Base-by-base conservation (phyloP, 306 rosid species). In the Carpinus fangiana region DNA sequence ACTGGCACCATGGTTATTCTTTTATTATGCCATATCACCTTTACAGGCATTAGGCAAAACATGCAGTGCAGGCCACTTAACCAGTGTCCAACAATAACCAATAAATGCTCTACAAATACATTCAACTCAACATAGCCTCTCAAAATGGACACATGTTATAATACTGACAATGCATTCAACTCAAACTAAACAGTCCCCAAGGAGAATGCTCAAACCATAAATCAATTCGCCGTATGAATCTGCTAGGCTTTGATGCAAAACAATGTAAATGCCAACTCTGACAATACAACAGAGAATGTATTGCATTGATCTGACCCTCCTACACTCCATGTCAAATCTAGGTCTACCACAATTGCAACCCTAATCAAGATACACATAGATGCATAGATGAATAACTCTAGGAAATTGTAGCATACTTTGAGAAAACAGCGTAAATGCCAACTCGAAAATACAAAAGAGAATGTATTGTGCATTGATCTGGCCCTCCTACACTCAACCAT, bases 111-210 rank as follows among this genome's bases (percentile, higher is more conserved):
- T 52, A 16, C 20, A 52, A 17, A n/a, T 56, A 20, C 31, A 20
- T 20, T 56, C 62, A 56, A n/a, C 62, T 56, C 62, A 56, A 56
- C 62, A 56, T 20, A 56, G 62, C 62, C 62, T 55, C 28, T 6
- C 59, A 1, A n/a, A 20, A 20, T 56, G 28, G 62, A 56, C 28
- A 6, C 7, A 18, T 7, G 62, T 11, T 7, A 8, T 2, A 8
- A 56, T 56, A 20, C 62, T 12, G 12, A 56, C 62, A 7, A 56
- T 20, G 12, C 31, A 56, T 56, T 20, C 23, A 56, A 8, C n/a
- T n/a, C n/a, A 8, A 56, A 2, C 26, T n/a, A 20, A 56, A n/a
- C 31, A 56, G 62, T 56, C 28, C 12, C n/a, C 28, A 21, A 53
- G 59, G 20, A 18, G 59, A 56, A 18, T n/a, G 28, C 18, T 56